Base-by-base conservation (phyloP, 352 stramenopile species). In the Plasmopara muralis region DNA sequence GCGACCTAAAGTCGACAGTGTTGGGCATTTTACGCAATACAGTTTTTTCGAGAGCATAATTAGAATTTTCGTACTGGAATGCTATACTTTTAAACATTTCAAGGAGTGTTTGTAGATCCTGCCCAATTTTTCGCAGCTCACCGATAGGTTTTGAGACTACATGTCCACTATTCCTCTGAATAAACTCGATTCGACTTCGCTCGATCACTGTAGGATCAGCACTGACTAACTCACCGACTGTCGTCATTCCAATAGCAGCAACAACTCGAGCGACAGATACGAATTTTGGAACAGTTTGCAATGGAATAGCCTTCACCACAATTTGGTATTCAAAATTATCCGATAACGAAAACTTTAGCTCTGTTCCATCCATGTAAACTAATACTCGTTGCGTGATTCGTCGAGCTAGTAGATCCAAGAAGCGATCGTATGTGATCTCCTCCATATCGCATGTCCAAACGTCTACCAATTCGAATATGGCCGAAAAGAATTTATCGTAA, bases 291-390 rank as follows among this genome's bases (percentile, higher is more conserved):
- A 92, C 78, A n/a, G 79, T 86, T 25, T 60, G 68, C 25, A 92
- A 54, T 13, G 78, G 78, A 39, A 92, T 89, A 2, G 74, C 64
- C 46, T 87, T 85, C 9, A 85, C 81, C n/a, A 89, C 76, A 1
- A 89, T 66, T 7, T 77, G 68, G 0, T 82, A 66, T 43, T 89
- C 74, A 40, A 87, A 86, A 47, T 87, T 87, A 57, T 89, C 74
- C 0, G 74, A 87, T 16, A 92, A 56, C 16, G 74, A 70, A 34
- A 89, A 68, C 31, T 84, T 80, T 31, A 92, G 66, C 51, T 85
- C 78, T 5, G 68, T 65, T 38, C 75, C 72, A 47, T 89, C 77
- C 12, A 89, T 64, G 52, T 86, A 89, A 12, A 92, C 72, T 13
- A 84, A 59, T 6, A 87, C 71, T 39, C 78, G 20, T 16, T 83